Percentiles rank a stretch among this genome's conserved stretches.
These are phyloP conservation scores for Vitis rotundifolia DNA, from an alignment of 164 flowering plant species.

Conservation along the genomic window DNA sequence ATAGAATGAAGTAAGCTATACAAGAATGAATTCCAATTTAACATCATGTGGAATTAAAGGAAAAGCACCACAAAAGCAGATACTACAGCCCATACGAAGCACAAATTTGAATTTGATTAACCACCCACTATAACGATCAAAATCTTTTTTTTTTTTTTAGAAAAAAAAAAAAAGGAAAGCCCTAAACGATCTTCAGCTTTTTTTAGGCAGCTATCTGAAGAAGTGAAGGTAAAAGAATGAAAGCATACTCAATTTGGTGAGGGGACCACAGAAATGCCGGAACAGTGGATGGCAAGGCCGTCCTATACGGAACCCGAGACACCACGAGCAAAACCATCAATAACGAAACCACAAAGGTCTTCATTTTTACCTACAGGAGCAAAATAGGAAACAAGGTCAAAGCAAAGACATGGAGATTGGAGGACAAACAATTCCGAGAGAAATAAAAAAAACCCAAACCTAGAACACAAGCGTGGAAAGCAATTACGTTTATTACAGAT, in stretches of 20 bases:
- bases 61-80: too few species aligned
- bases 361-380: slow-evolving; percentile 8
- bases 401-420: too few species aligned
- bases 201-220: background rate
- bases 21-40: too few species aligned
- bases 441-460: too few species aligned
- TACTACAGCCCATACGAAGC: background rate
- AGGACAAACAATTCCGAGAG: too few species aligned
- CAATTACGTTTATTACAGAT: too few species aligned
- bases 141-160: too few species aligned
- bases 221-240: background rate
- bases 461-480: too few species aligned
- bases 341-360: slow-evolving; percentile 2
- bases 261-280: slow-evolving; percentile 78
- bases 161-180: too few species aligned
- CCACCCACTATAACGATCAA: background rate
- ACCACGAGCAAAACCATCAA: slow-evolving; percentile 19
- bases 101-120: background rate
- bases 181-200: background rate
- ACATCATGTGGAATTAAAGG: too few species aligned
- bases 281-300: slow-evolving; percentile 33
- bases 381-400: too few species aligned
- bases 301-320: slow-evolving; percentile 20
- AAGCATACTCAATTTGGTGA: slow-evolving; percentile 35
- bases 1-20: too few species aligned